Percentiles rank a stretch among this genome's conserved stretches.
Evolutionary conservation across 768 basidiomycete species (phyloP).

Genomic region (Nevesoporus exiguus): DNA sequence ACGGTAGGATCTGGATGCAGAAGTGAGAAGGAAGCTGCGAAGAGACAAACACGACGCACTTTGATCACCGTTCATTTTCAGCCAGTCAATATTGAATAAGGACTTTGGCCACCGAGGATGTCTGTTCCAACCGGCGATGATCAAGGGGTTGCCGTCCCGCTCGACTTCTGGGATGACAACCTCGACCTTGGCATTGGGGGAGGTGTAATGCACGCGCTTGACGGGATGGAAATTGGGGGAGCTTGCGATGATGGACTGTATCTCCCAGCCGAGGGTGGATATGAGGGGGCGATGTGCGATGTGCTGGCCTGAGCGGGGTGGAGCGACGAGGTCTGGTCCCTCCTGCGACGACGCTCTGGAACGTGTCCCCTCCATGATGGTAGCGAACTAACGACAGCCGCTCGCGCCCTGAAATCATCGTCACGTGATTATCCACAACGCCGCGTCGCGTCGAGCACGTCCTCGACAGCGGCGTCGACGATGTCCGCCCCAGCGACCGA

Average conservation of each 20-base stretch:
- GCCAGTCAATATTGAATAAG: slow-evolving; percentile 56
- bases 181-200: slow-evolving; percentile 27
- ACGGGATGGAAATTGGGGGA: slow-evolving; percentile 43
- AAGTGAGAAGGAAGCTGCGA: slow-evolving; percentile 2
- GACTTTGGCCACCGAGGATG: slow-evolving; percentile 51
- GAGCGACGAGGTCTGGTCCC: background rate
- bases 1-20: slow-evolving; percentile 47
- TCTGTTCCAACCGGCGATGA: slow-evolving; percentile 60
- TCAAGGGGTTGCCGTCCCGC: slow-evolving; percentile 51
- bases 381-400: no score
- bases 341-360: slow-evolving; percentile 12
- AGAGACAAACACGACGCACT: slow-evolving; percentile 12
- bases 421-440: slow-evolving; percentile 24
- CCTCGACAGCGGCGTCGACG: background rate
- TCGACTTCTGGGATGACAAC: slow-evolving; percentile 46
- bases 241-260: slow-evolving; percentile 37
- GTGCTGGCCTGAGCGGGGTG: no score
- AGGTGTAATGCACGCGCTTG: slow-evolving; percentile 33
- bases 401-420: background rate
- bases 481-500: slow-evolving; percentile 16
- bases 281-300: slow-evolving; percentile 15
- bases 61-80: slow-evolving; percentile 36
- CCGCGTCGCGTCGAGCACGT: slow-evolving; percentile 13
- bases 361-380: no score
- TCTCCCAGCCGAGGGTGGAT: slow-evolving; percentile 51